Evolutionary conservation across 345 rosid genomes (phyloP).

Genomic region (Anastatica hierochuntica): DNA sequence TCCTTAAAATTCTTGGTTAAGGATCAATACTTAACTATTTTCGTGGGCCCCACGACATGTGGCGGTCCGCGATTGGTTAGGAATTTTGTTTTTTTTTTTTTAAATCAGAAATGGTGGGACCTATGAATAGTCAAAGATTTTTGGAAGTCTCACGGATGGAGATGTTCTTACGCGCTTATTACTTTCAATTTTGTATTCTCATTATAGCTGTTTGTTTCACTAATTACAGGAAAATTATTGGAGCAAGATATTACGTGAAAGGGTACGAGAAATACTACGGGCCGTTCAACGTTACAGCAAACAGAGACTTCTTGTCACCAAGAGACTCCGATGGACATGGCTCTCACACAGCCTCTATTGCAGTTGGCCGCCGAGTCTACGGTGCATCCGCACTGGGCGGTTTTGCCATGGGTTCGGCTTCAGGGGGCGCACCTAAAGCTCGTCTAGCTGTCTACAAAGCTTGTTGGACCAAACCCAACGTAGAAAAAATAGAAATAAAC

Average conservation of each 20-base stretch:
- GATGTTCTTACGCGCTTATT: too few species aligned
- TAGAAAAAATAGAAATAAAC: constrained; percentile 36
- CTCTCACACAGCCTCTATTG: constrained; percentile 75
- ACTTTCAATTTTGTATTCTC: too few species aligned
- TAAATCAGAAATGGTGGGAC: too few species aligned
- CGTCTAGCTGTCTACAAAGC: constrained; percentile 76
- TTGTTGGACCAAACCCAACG: constrained; percentile 64
- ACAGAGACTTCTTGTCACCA: constrained; percentile 52
- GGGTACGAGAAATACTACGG: constrained; percentile 40
- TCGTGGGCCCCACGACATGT: too few species aligned
- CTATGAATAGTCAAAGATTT: too few species aligned
- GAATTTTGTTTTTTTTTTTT: too few species aligned
- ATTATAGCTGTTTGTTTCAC: background rate
- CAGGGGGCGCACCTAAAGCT: constrained; percentile 70
- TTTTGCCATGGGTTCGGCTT: constrained; percentile 55
- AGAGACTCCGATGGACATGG: constrained; percentile 86
- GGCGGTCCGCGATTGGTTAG: too few species aligned
- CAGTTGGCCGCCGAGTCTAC: constrained; percentile 39
- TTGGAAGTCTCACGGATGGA: too few species aligned
- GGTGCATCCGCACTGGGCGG: constrained; percentile 50
- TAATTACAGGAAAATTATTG: constrained; percentile 60
- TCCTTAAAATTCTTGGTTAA: too few species aligned
- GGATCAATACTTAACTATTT: too few species aligned
- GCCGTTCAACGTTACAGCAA: constrained; percentile 36
- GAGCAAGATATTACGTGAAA: constrained; percentile 65